Base-by-base conservation (phyloP, 805 yeast species). In the Metschnikowia arizonensis region DNA sequence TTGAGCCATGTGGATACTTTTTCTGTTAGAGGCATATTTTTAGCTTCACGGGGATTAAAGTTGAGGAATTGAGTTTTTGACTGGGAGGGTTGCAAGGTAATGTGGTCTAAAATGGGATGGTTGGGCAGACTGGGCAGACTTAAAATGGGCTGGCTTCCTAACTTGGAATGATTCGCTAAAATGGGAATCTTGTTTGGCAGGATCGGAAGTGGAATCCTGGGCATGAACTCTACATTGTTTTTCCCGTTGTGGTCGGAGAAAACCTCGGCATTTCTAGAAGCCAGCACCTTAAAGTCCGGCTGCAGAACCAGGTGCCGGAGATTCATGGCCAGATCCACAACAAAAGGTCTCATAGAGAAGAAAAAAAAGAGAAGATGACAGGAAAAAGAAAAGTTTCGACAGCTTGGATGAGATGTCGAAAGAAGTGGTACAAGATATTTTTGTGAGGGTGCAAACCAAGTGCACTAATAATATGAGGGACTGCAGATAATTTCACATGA, bases 1-100 rank as follows among this genome's bases (percentile, higher is more conserved):
- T 66, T 64, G 29, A 85, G 74, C 93, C 93, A 85, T 5, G 60
- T 64, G 31, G 69, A 69, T 1, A 85, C 85, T 55, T 85, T 85
- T 55, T 85, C 91, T 39, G 63, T 67, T 50, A 73, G 77, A 1
- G 80, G 72, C 89, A 85, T 84, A 59, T 79, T 81, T 7, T 74
- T 65, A 2, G 81, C 79, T 25, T 63, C 63, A 55, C 88, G 69
- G 10, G 91, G 91, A 47, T 83, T 74, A 57, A 85, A 83, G 11
- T 57, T 9, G 33, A 37, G 33, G 23, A 34, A 34, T 4, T 34
- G 38, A 6, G 18, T 14, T 18, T 17, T 17, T 17, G 34, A 11
- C 19, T 31, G 33, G 5, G 21, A 4, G 5, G 11, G 19, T 14
- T 14, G 31, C 31, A n/a, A 21, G 24, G 24, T 21, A 21, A 21